Evolutionary conservation across 192 early-diverging fungal genomes (phyloP), one percentile per base, ranked within the genome.

Genomic region (Mortierella hygrophila): DNA sequence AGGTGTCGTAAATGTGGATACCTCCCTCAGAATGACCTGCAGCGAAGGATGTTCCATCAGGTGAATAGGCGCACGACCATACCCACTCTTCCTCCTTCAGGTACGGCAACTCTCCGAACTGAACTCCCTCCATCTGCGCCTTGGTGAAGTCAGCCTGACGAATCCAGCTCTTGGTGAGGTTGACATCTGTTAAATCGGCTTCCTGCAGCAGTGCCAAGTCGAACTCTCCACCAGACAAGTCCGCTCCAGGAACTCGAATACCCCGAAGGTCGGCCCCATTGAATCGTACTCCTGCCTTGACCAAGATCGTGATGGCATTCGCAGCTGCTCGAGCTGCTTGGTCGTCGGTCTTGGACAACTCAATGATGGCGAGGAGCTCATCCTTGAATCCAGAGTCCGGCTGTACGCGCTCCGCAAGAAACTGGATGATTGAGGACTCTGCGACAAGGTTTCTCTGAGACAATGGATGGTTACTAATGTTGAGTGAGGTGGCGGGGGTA

Each of bases 231-330:
- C 23, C 20, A 15, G 47, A 70, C 2, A 78, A 35, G 29, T 78
- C 69, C 11, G 77, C 77, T n/a, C 69, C 77, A 13, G 77, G 68
- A 55, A 78, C 70, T 7, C 46, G 42, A 49, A 78, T 71, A 13
- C 69, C 69, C 37, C 37, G 42, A 54, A 78, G 32, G 29, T 78
- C 37, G 9, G 32, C 77, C 13, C 69, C 77, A 37, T 78, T 70
- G 26, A 70, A 78, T n/a, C 16, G 32, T 13, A 70, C 69, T 13
- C 68, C 49, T 1, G 77, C 77, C 32, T 35, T 37, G 49, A 70
- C 68, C 35, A 78, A 38, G 23, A 70, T 78, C 21, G 77, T 78
- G n/a, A 78, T 71, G 8, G 77, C 77, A 41, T 70, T 78, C 18
- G 77, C 77, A 1, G 77, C 77, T 10, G 69, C 77, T 7, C 10